Evolutionary conservation across 148 eudicot species (phyloP), one percentile per base, ranked within the genome.

Genomic region (Cornus florida): DNA sequence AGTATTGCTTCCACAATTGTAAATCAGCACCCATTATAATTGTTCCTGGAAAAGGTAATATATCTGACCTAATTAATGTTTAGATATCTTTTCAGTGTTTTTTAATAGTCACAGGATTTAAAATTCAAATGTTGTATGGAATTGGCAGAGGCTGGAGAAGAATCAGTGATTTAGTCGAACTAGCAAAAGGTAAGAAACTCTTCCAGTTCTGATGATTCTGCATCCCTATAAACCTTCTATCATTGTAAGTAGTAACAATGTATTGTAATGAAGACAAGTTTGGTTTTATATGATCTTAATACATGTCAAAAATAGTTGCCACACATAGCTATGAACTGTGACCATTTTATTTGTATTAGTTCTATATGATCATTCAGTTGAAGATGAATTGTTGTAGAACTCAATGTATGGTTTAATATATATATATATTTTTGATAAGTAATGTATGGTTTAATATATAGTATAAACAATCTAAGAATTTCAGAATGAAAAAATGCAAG

Each of bases 1-100:
- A 94, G 74, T 88, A 92, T 83, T 91, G 95, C 88, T 86, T 91
- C 86, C 99, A 92, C 88, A 86, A 97, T 76, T 97, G 98, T 79
- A 94, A 94, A 85, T 71, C 77, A 17, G 92, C 98, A 9, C 99
- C 98, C 20, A 72, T 92, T 53, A 85, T 96, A 57, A 86, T 94
- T 35, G 98, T 97, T 78, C 99, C 98, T 31, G 98, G 95, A 43
- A 92, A 89, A 92, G 99, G 97, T 91, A 89, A 35, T 56, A 24
- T 67, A 19, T 73, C 66, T 10, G 76, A 13, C 67, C 43, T 48
- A 4, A 28, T 14, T 56, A 82, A 75, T 75, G 59, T 71, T 53
- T 22, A 22, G 64, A 73, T 80, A 71, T 72, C 10, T 23, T 46
- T 24, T 35, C 31, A n/a, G 17, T 79, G 38, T 67, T 65, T 24